These are phyloP conservation scores for Colletotrichum gloeosporioides DNA, from an alignment of 2,329 filamentous ascomycete genomes.

Conservation along the genomic window DNA sequence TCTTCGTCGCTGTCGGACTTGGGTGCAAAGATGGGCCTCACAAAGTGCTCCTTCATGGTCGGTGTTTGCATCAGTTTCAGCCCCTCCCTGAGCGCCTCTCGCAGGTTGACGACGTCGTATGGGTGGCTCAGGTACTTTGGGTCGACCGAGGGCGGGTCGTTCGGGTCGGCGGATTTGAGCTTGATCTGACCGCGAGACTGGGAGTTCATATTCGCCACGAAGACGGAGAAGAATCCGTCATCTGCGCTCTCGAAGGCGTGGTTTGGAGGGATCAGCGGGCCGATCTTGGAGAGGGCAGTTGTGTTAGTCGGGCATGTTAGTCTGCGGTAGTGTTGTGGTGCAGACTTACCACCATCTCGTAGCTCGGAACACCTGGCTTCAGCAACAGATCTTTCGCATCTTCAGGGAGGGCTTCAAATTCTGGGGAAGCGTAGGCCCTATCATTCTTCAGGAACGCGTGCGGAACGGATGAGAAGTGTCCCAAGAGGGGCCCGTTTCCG, in stretches of 20 bases:
- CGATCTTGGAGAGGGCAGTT: neutral
- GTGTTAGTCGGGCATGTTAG: rapidly evolving
- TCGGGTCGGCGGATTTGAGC: neutral
- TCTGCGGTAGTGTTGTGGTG: rapidly evolving
- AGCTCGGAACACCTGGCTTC: neutral
- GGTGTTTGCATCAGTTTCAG: neutral
- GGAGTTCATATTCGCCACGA: slow-evolving; percentile 13
- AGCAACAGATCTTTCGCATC: neutral
- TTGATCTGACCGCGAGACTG: neutral
- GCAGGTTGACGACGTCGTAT: neutral
- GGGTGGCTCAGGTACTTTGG: slow-evolving; percentile 6
- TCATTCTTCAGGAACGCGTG: slow-evolving; percentile 13
- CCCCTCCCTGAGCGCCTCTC: neutral
- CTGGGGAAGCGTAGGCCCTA: neutral
- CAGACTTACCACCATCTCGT: neutral
- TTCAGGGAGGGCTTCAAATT: neutral
- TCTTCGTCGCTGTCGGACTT: slow-evolving; percentile 2
- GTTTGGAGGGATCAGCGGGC: neutral
- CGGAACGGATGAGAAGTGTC: slow-evolving; percentile 5
- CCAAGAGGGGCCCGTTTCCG: neutral
- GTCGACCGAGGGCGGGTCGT: neutral
- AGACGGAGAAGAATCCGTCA: neutral
- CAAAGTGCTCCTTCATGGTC: neutral
- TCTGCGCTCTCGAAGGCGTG: neutral
- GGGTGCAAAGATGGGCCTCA: neutral